Conservation (phyloP, 345 rosid species). For the Populus ilicifolia region DNA sequence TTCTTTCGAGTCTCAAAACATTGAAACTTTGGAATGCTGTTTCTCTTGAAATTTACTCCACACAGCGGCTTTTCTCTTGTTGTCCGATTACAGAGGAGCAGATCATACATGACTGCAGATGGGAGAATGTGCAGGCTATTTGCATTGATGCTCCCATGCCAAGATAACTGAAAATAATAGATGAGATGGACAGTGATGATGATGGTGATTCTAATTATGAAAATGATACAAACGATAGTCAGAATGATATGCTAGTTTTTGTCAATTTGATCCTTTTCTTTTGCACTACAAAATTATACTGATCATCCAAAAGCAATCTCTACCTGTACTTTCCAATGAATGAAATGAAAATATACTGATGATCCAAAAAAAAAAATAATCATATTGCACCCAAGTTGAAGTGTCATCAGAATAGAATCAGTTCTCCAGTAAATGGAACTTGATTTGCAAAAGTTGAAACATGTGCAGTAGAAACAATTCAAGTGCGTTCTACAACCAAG, state of each 20-base stretch:
- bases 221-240: background rate
- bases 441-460: too few species aligned
- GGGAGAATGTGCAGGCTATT: background rate
- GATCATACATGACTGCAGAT: background rate
- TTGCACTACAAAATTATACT: too few species aligned
- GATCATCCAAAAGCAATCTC: too few species aligned
- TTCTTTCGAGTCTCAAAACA: slow-evolving; percentile 17
- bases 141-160: background rate
- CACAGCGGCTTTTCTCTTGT: slow-evolving; percentile 2
- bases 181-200: background rate
- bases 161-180: background rate
- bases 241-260: background rate
- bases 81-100: slow-evolving; percentile 18
- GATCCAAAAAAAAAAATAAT: too few species aligned
- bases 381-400: too few species aligned
- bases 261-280: background rate
- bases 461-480: too few species aligned
- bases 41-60: slow-evolving; percentile 8
- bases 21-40: slow-evolving; percentile 19
- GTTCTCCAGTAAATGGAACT: too few species aligned
- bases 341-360: too few species aligned
- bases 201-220: background rate
- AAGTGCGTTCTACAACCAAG: too few species aligned
- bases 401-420: too few species aligned
- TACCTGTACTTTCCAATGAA: too few species aligned